Evolutionary conservation across 768 basidiomycete genomes (phyloP).

Genomic region (Suillus placidus): DNA sequence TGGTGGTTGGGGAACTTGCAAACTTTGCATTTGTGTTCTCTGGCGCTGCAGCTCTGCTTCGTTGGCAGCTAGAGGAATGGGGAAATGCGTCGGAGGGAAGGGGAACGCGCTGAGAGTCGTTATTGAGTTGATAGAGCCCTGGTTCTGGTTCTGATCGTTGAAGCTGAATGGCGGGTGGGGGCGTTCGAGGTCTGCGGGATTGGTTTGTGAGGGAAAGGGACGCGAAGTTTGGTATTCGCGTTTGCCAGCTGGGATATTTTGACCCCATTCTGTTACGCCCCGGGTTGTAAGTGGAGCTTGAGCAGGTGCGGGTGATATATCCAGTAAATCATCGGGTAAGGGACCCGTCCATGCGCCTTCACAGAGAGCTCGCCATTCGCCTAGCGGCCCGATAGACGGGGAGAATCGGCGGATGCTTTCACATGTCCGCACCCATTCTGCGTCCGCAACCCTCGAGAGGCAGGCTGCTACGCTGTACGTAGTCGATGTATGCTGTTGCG

Average conservation of each 20-base stretch:
- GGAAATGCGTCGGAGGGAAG: conserved; percentile 70
- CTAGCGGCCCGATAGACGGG: conserved; percentile 68
- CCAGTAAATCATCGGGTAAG: conserved; percentile 34
- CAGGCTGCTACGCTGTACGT: conserved; percentile 65
- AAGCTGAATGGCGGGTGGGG: conserved; percentile 27
- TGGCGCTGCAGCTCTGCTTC: conserved; percentile 31
- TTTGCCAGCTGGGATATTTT: conserved; percentile 23
- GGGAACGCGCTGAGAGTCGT: conserved; percentile 76
- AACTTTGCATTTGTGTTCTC: conserved; percentile 26
- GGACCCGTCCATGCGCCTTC: conserved; percentile 72
- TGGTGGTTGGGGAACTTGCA: conserved; percentile 23
- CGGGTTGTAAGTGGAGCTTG: conserved; percentile 7
- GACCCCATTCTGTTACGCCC: conserved; percentile 35
- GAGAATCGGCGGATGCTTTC: conserved; percentile 72
- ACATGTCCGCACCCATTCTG: conserved; percentile 73
- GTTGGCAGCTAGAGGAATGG: conserved; percentile 50
- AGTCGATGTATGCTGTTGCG: conserved; percentile 59
- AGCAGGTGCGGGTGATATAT: conserved; percentile 15
- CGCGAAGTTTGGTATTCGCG: conserved; percentile 17
- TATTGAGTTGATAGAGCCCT: conserved; percentile 48
- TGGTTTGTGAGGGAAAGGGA: conserved; percentile 5
- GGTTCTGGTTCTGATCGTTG: conserved; percentile 24
- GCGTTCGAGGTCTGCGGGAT: conserved; percentile 20
- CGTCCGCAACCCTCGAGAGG: conserved; percentile 73
- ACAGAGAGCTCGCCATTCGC: conserved; percentile 72